These are phyloP conservation scores for Xylaria sp. DNA, from an alignment of 2,329 filamentous ascomycete genomes.

Conservation along the genomic window DNA sequence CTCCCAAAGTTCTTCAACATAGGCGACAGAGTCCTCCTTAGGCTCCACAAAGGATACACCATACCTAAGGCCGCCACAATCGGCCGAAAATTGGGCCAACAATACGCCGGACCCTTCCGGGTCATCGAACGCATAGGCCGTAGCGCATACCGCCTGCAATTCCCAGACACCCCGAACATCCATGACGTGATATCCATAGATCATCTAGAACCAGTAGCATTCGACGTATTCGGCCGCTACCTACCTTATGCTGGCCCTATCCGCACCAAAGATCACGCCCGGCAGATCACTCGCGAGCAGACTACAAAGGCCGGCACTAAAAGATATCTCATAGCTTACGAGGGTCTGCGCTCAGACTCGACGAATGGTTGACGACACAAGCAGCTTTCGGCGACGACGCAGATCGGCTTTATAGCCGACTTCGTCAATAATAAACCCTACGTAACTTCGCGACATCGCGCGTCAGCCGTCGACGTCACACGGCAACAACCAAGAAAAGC, in stretches of 20 bases:
- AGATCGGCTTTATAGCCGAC: too few relatives aligned
- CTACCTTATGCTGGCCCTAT: neutral
- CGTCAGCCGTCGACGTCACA: too few relatives aligned
- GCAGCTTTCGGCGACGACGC: too few relatives aligned
- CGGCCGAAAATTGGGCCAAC: constrained; percentile 1
- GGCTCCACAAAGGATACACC: constrained; percentile 4
- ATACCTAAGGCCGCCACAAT: neutral
- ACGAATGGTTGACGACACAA: neutral
- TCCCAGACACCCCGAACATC: neutral
- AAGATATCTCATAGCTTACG: neutral
- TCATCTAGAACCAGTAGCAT: neutral
- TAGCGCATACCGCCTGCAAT: neutral
- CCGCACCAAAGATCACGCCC: neutral
- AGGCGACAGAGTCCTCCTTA: neutral
- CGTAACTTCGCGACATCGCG: too few relatives aligned
- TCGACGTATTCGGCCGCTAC: neutral
- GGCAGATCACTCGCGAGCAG: neutral
- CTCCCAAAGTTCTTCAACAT: constrained; percentile 1
- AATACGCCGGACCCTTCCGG: constrained; percentile 2
- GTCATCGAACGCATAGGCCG: neutral
- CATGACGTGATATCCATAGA: constrained; percentile 5
- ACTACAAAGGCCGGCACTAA: neutral
- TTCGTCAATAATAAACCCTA: too few relatives aligned
- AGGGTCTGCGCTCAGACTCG: neutral
- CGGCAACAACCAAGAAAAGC: too few relatives aligned